These are phyloP conservation scores for Phytophthora ramorum DNA, from an alignment of 352 stramenopile genomes.

Conservation along the genomic window DNA sequence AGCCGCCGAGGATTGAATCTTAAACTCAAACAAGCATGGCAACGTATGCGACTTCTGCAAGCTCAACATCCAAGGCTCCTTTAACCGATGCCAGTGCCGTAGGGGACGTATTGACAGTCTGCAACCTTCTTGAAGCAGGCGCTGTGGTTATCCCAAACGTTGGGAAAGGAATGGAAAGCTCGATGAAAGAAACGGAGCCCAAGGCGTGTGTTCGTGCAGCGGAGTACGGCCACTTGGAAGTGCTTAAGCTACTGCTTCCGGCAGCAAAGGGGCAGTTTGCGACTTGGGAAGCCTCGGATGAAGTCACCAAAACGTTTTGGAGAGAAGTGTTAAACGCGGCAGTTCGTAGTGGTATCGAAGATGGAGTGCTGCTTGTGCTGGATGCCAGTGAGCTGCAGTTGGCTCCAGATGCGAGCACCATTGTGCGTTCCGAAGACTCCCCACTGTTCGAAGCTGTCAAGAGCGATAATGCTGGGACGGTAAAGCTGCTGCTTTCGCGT, in stretches of 20 bases:
- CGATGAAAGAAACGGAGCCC: not conserved
- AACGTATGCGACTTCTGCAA: not conserved
- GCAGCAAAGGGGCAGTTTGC: not conserved
- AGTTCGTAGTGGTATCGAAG: constrained; percentile 8
- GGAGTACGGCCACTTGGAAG: not conserved
- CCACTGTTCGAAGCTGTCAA: not conserved
- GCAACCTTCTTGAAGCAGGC: not conserved
- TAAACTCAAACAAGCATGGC: not conserved
- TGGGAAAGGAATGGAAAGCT: not conserved
- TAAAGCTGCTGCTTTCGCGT: constrained; percentile 3
- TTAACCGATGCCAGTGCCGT: not conserved
- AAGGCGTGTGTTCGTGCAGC: not conserved
- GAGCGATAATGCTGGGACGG: constrained; percentile 2
- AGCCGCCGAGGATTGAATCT: too few species aligned
- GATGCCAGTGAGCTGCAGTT: not conserved
- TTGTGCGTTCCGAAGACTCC: not conserved
- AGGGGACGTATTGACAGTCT: not conserved
- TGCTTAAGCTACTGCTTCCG: not conserved
- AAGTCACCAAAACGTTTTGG: constrained; percentile 3
- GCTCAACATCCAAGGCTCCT: not conserved
- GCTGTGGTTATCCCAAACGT: not conserved
- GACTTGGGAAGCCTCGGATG: not conserved
- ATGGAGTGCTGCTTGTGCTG: constrained; percentile 5
- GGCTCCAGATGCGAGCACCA: not conserved
- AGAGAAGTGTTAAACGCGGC: constrained; percentile 9